Evolutionary conservation across 176 grass and related monocot species (phyloP), one percentile per base, ranked within the genome.

Genomic region (Hyparrhenia diplandra): DNA sequence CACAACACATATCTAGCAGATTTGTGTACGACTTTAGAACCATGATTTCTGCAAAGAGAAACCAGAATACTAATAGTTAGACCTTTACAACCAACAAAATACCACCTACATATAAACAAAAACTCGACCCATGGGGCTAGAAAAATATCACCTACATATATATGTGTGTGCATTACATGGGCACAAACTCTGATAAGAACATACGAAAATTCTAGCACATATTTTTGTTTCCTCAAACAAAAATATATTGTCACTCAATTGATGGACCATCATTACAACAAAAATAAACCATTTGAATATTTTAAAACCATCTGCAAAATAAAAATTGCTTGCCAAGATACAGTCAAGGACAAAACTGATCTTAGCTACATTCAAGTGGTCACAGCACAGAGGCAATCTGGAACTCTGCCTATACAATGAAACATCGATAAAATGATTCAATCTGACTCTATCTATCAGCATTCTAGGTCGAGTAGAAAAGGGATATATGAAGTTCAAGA

Each of bases 11-110:
- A 80, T 86, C 91, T 25, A 93, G 77, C 51, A 93, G 86, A 67
- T 97, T 92, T 52, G 83, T 55, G 74, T 82, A 93, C 8, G 94
- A 97, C 69, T 87, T 89, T 2, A 80, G 90, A 71, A 91, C 85
- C 94, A 93, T 93, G 46, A 67, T 67, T 75, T 37, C 77, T 66
- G 13, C 30, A 70, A 51, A 28, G 7, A 59, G 25, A 77, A 3
- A 62, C 32, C 36, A 70, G 78, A 21, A 78, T 62, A 70, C 37
- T 28, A 85, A 78, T 10, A 69, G 24, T 84, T 84, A 76, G 63
- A 13, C 63, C 37, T 60, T 36, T 13, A 45, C 69, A 63, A 88
- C 59, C 24, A 47, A 71, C 14, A 76, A 66, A 37, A 13, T 12
- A 59, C 8, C 13, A 40, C 10, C 11, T 32, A 17, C 45, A 41